Evolutionary conservation across 2,329 filamentous ascomycete genomes (phyloP), one percentile per base, ranked within the genome.

Genomic region (Iodosphaeria phyllophila): DNA sequence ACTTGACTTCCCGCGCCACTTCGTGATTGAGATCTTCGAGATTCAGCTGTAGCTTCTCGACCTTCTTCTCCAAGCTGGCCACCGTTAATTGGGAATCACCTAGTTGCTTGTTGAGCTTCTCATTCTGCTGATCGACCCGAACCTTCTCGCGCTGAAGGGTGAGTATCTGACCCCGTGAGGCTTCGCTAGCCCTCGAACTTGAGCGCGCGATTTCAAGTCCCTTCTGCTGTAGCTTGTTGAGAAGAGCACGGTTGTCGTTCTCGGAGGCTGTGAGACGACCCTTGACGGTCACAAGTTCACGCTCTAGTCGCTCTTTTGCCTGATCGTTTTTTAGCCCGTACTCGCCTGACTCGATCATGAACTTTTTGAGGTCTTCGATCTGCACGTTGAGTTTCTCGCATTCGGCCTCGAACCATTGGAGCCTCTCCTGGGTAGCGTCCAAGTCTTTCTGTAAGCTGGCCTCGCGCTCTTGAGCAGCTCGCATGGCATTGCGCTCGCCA

Each of bases 191-290:
- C 30, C 75, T 74, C 5, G 84, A 92, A 31, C 70, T 80, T 1
- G 86, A 89, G 22, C 89, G 70, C 20, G 86, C 86, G 46, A 98
- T 91, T 43, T 98, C 86, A 5, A 98, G 64, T 16, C 91, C 89
- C 56, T 95, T 95, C 42, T 95, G 86, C 41, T 95, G 86, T 11
- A 98, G 63, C 50, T 95, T 95, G 54, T 93, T 95, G 35, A 95
- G 63, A n/a, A 98, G 58, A 5, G 83, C 75, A 25, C 82, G 74
- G 41, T 95, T 95, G 51, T 95, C 86, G 39, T 95, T 93, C 46
- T 98, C 86, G 0, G 86, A 95, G 13, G 86, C 89, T 6, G 75
- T 65, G 20, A 98, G 58, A 13, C 86, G 74, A 31, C 84, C 84
- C 47, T 89, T 92, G 36, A 93, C 68, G 1, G 86, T 93, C 13